Base-by-base conservation (phyloP, 2,329 filamentous ascomycete genomes). In the Pestalotiopsis sp. region DNA sequence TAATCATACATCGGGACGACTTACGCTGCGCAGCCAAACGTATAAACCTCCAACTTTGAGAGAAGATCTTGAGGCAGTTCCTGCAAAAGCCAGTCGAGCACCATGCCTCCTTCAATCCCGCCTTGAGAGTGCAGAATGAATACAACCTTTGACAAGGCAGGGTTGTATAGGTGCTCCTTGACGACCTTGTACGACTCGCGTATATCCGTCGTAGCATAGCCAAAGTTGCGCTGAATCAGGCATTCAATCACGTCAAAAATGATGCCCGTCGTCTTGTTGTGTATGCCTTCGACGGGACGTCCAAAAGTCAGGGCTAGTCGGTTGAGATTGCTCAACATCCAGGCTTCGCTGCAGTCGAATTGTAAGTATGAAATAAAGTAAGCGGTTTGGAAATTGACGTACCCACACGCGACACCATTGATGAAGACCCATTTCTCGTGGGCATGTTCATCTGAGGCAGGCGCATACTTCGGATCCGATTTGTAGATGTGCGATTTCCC, bases 351-450 rank as follows among this genome's bases (percentile, higher is more conserved):
- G 69, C 36, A 68, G 31, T 17, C 17, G 4, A 39, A n/a, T 20
- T 20, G n/a, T 3, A 39, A n/a, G 27, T 17, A 36, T 14, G 57
- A 2, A 13, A 59, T 14, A 11, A 23, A 59, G 23, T 14, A 1
- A n/a, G 17, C 14, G 20, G 27, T 36, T n/a, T 36, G 13, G 7
- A 3, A 17, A 17, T 23, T 41, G 17, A 81, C 85, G 69, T 79
- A 90, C 88, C 86, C 87, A 41, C 86, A 85, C 11, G 86, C 88
- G 36, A 94, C 88, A 0, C 93, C 93, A 74, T 95, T 95, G 65
- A 95, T 79, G 76, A 92, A 95, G n/a, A 95, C 84, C 93, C 93
- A 95, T 74, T 90, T 87, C 79, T 95, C 92, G 65, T 89, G 83
- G 12, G 82, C 81, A 76, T 89, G 85, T 71, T 87, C 83, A 0